These are phyloP conservation scores for Murraya koenigii DNA, from an alignment of 345 rosid species.

Conservation along the genomic window DNA sequence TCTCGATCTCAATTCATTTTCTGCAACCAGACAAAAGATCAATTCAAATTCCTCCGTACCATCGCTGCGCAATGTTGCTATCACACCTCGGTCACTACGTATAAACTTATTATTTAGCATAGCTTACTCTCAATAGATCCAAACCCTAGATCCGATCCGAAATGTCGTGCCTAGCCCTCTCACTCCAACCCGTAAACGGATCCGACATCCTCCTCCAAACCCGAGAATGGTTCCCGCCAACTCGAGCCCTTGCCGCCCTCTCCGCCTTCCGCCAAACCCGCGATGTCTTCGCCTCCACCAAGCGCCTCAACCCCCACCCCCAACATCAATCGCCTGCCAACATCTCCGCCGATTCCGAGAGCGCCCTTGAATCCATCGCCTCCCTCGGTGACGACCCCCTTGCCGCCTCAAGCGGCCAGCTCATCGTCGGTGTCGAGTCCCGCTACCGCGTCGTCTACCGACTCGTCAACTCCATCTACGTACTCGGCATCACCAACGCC, in stretches of 20 bases:
- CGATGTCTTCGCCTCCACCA: constrained; percentile 60
- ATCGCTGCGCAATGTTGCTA: neutral
- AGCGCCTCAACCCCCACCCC: constrained; percentile 24
- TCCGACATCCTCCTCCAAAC: constrained; percentile 91
- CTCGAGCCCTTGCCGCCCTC: constrained; percentile 90
- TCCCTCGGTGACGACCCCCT: constrained; percentile 94
- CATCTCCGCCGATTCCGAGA: constrained; percentile 28
- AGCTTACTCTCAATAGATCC: neutral
- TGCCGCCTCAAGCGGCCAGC: constrained; percentile 93
- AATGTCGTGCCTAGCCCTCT: constrained; percentile 87
- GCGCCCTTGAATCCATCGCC: constrained; percentile 40
- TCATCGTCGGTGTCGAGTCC: constrained; percentile 95
- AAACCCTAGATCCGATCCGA: constrained; percentile 14
- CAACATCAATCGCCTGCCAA: constrained; percentile 19
- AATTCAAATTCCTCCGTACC: neutral
- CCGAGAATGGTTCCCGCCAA: constrained; percentile 92
- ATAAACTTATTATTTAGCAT: too few relatives aligned
- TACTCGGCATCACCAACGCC: constrained; percentile 84
- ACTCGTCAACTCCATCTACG: constrained; percentile 88
- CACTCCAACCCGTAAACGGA: constrained; percentile 86
- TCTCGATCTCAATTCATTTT: neutral
- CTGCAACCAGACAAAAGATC: neutral
- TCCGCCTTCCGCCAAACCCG: constrained; percentile 94
- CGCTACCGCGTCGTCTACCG: constrained; percentile 93
- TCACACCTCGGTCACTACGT: neutral